A percentile compares a stretch with the other conserved stretches of the same genome.
phyloP scores from a whole-genome alignment of 2,329 filamentous ascomycete species.

The Ophiostoma novo-ulmi region DNA sequence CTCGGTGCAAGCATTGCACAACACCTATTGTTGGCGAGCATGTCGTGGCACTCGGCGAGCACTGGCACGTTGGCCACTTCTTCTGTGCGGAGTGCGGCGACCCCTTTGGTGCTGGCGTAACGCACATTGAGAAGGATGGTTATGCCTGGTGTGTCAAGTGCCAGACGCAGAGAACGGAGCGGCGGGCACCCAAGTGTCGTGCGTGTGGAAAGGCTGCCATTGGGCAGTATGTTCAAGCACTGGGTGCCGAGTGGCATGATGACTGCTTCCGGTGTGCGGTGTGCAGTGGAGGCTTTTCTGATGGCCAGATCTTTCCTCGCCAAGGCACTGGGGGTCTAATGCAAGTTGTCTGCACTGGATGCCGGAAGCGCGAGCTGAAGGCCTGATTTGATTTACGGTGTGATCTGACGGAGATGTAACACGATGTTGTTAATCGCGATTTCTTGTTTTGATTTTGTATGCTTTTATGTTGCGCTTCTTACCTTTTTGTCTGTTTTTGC shows the following conservation, averaged over 20 bases:
- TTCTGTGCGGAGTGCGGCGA: conserved; percentile 99
- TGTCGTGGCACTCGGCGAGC: conserved; percentile 84
- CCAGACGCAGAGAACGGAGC: conserved; percentile 85
- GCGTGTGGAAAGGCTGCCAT: conserved; percentile 80
- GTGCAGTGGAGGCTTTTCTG: conserved; percentile 56
- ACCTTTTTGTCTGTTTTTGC: not conserved
- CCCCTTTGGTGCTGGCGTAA: conserved; percentile 70
- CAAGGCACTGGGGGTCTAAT: conserved; percentile 43
- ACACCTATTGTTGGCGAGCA: conserved; percentile 96
- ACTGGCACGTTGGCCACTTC: conserved; percentile 97
- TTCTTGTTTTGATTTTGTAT: not conserved
- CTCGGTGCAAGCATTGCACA: conserved; percentile 90
- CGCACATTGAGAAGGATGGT: conserved; percentile 86
- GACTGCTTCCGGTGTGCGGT: conserved; percentile 78
- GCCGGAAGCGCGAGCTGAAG: conserved; percentile 58
- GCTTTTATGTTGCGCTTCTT: not conserved
- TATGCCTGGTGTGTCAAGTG: conserved; percentile 96
- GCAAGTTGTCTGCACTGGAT: conserved; percentile 56
- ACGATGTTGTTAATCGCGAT: not conserved
- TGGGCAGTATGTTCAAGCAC: conserved; percentile 81
- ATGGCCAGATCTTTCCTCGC: conserved; percentile 61
- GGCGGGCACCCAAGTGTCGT: conserved; percentile 80
- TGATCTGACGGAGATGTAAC: not conserved
- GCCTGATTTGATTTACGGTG: conserved; percentile 30
- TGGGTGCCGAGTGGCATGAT: conserved; percentile 91